Conservation (phyloP, 2,329 filamentous ascomycete genomes). For the Aspergillus versicolor region DNA sequence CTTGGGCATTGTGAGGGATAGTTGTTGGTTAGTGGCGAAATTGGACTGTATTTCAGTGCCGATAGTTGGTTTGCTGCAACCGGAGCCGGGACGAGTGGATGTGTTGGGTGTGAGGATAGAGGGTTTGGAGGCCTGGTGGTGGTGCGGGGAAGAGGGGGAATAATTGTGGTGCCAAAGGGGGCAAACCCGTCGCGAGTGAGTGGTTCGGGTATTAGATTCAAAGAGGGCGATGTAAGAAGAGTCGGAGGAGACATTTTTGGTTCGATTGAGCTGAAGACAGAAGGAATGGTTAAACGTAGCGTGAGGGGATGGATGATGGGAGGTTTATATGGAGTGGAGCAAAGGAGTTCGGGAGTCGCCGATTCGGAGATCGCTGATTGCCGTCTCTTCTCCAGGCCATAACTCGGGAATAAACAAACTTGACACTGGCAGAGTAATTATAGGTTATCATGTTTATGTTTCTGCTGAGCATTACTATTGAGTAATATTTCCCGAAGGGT, state of each 20-base stretch:
- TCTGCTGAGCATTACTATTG: not conserved
- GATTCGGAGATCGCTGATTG: not conserved
- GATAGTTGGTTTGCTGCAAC: constrained; percentile 79
- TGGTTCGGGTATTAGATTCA: constrained; percentile 59
- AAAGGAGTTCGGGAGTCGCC: constrained; percentile 5
- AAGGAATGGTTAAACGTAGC: not conserved
- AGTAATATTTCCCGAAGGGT: too few species aligned
- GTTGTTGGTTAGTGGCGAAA: constrained; percentile 70
- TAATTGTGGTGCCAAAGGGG: constrained; percentile 78
- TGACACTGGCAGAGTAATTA: not conserved
- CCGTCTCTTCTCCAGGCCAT: too few species aligned
- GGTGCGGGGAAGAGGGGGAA: constrained; percentile 48
- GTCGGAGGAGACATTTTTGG: constrained; percentile 32
- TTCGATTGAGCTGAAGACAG: not conserved
- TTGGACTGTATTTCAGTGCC: constrained; percentile 80
- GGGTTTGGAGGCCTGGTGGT: constrained; percentile 30
- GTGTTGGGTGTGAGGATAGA: constrained; percentile 47
- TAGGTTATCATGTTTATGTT: not conserved
- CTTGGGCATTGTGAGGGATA: constrained; percentile 59
- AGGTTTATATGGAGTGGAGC: constrained; percentile 3
- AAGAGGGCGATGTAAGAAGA: constrained; percentile 35
- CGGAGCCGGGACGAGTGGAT: constrained; percentile 46
- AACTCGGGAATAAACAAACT: not conserved
- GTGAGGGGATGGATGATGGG: not conserved
- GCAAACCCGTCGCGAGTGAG: constrained; percentile 70